These are phyloP conservation scores for Hirsutella rhossiliensis DNA, from an alignment of 2,329 filamentous ascomycete species.

Conservation along the genomic window DNA sequence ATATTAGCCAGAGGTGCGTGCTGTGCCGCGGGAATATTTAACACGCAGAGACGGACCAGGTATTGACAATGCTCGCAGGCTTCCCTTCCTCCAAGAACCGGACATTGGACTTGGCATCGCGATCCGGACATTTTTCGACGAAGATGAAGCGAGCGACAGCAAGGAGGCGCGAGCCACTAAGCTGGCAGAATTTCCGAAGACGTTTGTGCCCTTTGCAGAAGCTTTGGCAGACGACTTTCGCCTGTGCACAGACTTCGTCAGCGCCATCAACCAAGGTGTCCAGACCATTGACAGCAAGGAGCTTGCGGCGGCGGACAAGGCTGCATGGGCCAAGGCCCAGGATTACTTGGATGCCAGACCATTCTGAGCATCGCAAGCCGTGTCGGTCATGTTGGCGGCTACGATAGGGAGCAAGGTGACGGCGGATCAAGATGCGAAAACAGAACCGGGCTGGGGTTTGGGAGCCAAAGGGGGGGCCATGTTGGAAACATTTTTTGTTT, in stretches of 20 bases:
- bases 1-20: constrained; percentile 52
- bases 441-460: too few species aligned
- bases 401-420: not conserved
- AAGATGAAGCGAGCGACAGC: constrained; percentile 48
- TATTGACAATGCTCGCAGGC: constrained; percentile 21
- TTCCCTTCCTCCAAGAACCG: constrained; percentile 58
- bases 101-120: constrained; percentile 70
- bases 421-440: not conserved
- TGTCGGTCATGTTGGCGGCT: not conserved
- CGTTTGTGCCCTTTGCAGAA: constrained; percentile 46
- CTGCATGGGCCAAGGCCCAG: constrained; percentile 42
- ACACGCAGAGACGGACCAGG: not conserved
- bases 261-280: constrained; percentile 44
- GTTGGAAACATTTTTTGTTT: not conserved
- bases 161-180: constrained; percentile 31
- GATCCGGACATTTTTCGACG: constrained; percentile 68
- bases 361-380: constrained; percentile 17
- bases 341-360: constrained; percentile 36
- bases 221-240: constrained; percentile 48
- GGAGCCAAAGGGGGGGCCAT: not conserved
- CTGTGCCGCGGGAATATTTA: not conserved
- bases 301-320: constrained; percentile 32
- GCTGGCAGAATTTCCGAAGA: constrained; percentile 36
- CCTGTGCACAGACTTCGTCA: constrained; percentile 44
- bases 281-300: constrained; percentile 37